A percentile compares a stretch with the other conserved stretches of the same genome.
Evolutionary conservation across 1,284 basidiomycete species (phyloP).

Genomic region (Anthracocystis panici-leucophaei): DNA sequence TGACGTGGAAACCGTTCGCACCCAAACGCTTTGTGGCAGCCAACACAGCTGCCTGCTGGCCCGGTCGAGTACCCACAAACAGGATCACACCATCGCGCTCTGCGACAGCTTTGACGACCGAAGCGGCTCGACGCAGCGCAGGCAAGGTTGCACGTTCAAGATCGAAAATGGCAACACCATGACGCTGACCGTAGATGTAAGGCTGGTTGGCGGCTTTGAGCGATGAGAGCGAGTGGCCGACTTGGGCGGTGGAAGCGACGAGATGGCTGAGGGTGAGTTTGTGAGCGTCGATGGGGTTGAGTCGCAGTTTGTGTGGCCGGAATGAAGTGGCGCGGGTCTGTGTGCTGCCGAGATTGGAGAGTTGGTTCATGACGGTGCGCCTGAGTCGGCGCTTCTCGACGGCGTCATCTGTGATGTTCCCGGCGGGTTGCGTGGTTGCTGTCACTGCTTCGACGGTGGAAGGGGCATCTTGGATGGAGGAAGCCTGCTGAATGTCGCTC

Average conservation of each 20-base stretch:
- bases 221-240: conserved; percentile 85
- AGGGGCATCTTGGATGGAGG: conserved; percentile 11
- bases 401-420: conserved; percentile 25
- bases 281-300: conserved; percentile 76
- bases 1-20: conserved; percentile 77
- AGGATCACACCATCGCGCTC: conserved; percentile 86
- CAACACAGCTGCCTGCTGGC: conserved; percentile 80
- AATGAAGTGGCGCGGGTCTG: conserved; percentile 79
- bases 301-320: conserved; percentile 80
- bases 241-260: conserved; percentile 90
- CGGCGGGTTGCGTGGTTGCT: neutral
- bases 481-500: conserved; percentile 12
- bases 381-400: conserved; percentile 44
- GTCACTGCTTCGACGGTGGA: conserved; percentile 3
- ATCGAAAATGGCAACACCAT: conserved; percentile 93
- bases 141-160: conserved; percentile 88
- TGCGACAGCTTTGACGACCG: conserved; percentile 85
- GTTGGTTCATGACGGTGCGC: conserved; percentile 73
- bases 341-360: conserved; percentile 81
- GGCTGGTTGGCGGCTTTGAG: conserved; percentile 89
- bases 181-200: conserved; percentile 92
- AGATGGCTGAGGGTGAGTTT: conserved; percentile 87
- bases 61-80: conserved; percentile 87
- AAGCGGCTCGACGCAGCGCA: conserved; percentile 87
- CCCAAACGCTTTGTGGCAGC: conserved; percentile 85